Evolutionary conservation across 345 rosid genomes (phyloP).

Genomic region (Diplotaxis tenuifolia): DNA sequence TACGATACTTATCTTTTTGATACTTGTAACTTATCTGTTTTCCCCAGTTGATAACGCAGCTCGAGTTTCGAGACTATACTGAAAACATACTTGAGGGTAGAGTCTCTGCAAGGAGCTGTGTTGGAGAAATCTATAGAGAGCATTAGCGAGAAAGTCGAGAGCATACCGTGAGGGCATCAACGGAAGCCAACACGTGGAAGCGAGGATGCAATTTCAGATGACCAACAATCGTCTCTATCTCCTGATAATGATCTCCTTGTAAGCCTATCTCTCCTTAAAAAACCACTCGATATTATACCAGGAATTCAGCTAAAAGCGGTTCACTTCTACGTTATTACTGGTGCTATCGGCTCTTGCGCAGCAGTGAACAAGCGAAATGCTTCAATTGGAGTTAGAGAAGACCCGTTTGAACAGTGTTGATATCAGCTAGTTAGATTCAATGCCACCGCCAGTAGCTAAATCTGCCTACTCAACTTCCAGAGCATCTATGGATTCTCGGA

Average conservation of each 20-base stretch:
- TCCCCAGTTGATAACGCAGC: conserved; percentile 58
- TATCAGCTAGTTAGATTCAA: conserved; percentile 28
- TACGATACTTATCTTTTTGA: too few species aligned
- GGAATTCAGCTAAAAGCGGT: neutral
- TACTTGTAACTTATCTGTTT: neutral
- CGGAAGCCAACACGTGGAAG: conserved; percentile 89
- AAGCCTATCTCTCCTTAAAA: too few species aligned
- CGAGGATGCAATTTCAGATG: conserved; percentile 82
- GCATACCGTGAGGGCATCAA: conserved; percentile 58
- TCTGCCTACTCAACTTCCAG: too few species aligned
- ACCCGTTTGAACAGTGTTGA: conserved; percentile 79
- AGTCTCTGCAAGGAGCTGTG: conserved; percentile 74
- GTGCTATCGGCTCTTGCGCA: conserved; percentile 73
- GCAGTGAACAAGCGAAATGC: conserved; percentile 72
- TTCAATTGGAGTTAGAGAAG: conserved; percentile 80
- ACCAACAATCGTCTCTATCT: conserved; percentile 63
- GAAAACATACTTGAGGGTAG: conserved; percentile 70
- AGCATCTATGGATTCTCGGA: too few species aligned
- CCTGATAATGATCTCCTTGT: conserved; percentile 89
- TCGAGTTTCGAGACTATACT: conserved; percentile 88
- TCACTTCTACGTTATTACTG: neutral
- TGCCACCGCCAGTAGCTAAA: too few species aligned
- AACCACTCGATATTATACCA: conserved; percentile 18
- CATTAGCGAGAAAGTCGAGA: conserved; percentile 56
- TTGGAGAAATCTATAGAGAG: conserved; percentile 89